Evolutionary conservation across 169 alveolate species (phyloP), one percentile per base, ranked within the genome.

Genomic region (Theileria annulata): DNA sequence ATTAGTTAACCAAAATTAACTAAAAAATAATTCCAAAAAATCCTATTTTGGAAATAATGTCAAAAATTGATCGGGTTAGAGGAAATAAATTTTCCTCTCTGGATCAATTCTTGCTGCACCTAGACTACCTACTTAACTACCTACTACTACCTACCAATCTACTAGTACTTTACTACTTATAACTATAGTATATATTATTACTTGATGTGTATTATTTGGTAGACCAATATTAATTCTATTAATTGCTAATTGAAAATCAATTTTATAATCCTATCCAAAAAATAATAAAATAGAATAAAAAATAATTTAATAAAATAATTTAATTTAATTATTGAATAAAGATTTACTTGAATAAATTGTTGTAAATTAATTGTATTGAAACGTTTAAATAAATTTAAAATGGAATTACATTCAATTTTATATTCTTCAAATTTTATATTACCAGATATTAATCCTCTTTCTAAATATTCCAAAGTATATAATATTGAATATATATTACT

Each of bases 401-500:
- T 48, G 19, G 51, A 42, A 3, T 48, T 33, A 31, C 90, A 84
- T 51, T 77, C 87, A 27, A 28, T 72, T 23, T 28, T 71, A 49
- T 84, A 84, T 4, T 84, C 90, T 23, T 37, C 76, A 15, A 17
- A 21, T 15, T 30, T 19, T 23, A 37, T 37, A 10, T 77, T 28
- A 23, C 90, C 90, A 2, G 79, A 31, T 1, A 77, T 42, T 23
- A 54, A 77, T n/a, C 86, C 71, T 2, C 80, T 56, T 37, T 84
- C 90, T 19, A 84, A 83, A 42, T 71, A 63, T 19, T 84, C 90
- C 79, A 84, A 33, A 0, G 90, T 54, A 48, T 77, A 68, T 28
- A 84, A 31, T 5, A 84, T 64, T 17, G 90, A 77, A 67, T 84
- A 84, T 8, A 84, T 33, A 48, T 76, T 71, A 59, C 48, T 28